Conservation (phyloP, 2,329 filamentous ascomycete genomes). For the Chaetomium globosum region DNA sequence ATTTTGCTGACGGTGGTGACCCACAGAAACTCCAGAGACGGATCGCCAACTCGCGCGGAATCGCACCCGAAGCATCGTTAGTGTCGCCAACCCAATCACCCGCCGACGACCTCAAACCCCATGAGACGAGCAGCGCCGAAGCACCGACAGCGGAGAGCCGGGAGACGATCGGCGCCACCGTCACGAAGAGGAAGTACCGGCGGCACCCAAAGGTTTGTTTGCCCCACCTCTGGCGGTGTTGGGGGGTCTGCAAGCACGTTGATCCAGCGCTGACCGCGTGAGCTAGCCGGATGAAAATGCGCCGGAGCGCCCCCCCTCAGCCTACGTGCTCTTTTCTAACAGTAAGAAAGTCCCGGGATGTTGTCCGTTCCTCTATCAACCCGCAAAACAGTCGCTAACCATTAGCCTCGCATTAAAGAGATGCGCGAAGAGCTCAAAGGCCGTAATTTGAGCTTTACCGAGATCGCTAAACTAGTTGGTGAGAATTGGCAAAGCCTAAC, state of each 20-base stretch:
- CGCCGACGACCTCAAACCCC: slow-evolving; percentile 54
- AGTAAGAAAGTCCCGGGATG: slow-evolving; percentile 54
- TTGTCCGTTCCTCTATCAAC: not conserved
- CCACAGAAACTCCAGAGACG: slow-evolving; percentile 77
- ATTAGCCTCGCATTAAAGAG: slow-evolving; percentile 48
- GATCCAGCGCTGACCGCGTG: slow-evolving; percentile 14
- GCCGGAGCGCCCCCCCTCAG: slow-evolving; percentile 77
- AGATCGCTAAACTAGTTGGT: slow-evolving; percentile 80
- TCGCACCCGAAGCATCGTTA: slow-evolving; percentile 58
- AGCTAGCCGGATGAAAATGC: slow-evolving; percentile 75
- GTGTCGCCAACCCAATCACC: slow-evolving; percentile 53
- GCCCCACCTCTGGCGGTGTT: not conserved
- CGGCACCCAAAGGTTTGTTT: slow-evolving; percentile 69
- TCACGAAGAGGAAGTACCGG: slow-evolving; percentile 73
- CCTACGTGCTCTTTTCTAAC: slow-evolving; percentile 84
- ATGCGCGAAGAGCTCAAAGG: slow-evolving; percentile 78
- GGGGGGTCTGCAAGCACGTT: not conserved
- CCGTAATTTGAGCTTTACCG: slow-evolving; percentile 76
- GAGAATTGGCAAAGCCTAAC: slow-evolving; percentile 78
- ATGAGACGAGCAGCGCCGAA: slow-evolving; percentile 57
- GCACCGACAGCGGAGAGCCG: slow-evolving; percentile 48
- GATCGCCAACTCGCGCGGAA: slow-evolving; percentile 72
- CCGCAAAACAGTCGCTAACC: slow-evolving; percentile 20
- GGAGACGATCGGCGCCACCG: slow-evolving; percentile 48
- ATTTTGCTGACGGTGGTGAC: slow-evolving; percentile 25